A percentile compares a stretch with the other conserved stretches of the same genome.
Conservation (phyloP, 805 yeast genomes). For the Starmerella gropengiesseri region DNA sequence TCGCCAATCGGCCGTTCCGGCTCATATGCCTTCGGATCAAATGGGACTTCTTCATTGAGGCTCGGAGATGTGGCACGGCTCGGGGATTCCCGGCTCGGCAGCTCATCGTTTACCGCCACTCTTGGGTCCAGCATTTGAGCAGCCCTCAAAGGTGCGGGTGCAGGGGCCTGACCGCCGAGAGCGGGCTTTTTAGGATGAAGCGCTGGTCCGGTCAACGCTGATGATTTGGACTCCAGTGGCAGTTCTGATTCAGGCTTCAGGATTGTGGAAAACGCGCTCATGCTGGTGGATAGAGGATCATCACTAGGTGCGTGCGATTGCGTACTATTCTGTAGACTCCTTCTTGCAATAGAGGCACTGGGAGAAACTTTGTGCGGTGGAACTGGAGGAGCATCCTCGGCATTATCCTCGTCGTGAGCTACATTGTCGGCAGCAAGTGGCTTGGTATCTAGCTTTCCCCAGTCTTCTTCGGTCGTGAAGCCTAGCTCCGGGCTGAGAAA, state of each 20-base stretch:
- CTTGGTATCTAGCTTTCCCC: not conserved
- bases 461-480: not conserved
- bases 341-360: constrained; percentile 8
- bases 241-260: not conserved
- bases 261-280: too few species aligned
- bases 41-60: constrained; percentile 23
- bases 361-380: constrained; percentile 28
- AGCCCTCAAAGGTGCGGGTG: not conserved
- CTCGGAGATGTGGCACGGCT: constrained; percentile 15
- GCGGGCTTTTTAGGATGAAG: not conserved
- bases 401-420: not conserved
- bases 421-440: not conserved
- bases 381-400: constrained; percentile 30
- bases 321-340: constrained; percentile 1
- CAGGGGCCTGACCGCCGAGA: not conserved
- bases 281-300: too few species aligned
- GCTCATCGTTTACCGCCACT: not conserved
- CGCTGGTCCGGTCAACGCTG: constrained; percentile 16
- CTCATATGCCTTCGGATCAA: constrained; percentile 19
- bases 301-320: too few species aligned
- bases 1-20: constrained; percentile 13
- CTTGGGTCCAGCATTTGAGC: constrained; percentile 6
- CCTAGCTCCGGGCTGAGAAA: constrained; percentile 16
- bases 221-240: constrained; percentile 5
- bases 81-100: too few species aligned